Base-by-base conservation (phyloP, 1,284 basidiomycete genomes). In the Cystobasidiaceae sp. region DNA sequence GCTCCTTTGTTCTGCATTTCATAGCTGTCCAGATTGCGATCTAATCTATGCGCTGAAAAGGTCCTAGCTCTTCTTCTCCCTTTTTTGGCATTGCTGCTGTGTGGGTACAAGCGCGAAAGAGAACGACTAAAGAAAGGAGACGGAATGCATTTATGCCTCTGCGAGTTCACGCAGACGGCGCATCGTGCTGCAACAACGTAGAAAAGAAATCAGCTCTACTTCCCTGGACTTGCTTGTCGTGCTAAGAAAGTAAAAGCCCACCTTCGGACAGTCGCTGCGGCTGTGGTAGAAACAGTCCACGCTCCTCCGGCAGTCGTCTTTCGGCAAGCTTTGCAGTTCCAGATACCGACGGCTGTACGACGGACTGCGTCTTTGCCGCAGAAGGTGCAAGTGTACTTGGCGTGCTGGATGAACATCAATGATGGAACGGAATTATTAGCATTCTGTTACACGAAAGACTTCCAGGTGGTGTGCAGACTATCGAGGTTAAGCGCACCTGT, bases 281-380 rank as follows among this genome's bases (percentile, higher is more conserved):
- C 91, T 59, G 94, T 94, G 72, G 96, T 97, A 71, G 93, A 86
- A 70, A 97, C 89, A 68, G 93, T 93, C 93, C 94, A 99, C 73
- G 96, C 96, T 74, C 96, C 94, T 72, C 94, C 96, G 73, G 96
- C 96, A 76, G 96, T 93, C 71, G 87, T 86, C 84, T 98, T 98
- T 80, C 84, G 86, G 86, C 96, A 99, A 50, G 87, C 85, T 71
- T 83, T 85, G 84, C 96, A 99, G 76, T 88, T 84, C 96, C 96
- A 99, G 82, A 99, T 97, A 69, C 96, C 96, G 75, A 98, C 94
- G 69, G 90, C 89, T 63, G 86, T 86, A 74, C 96, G 88, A 83
- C 96, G 97, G 74, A 97, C 91, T 67, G 90, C 86, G 83, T 96
- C 92, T 92, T 97, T 97, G 78, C 93, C 93, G 80, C 93, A 97